Percentiles rank a stretch among this genome's conserved stretches.
phyloP scores from a whole-genome alignment of 371 early-diverging fungal species.

The Parasitella parasitica region DNA sequence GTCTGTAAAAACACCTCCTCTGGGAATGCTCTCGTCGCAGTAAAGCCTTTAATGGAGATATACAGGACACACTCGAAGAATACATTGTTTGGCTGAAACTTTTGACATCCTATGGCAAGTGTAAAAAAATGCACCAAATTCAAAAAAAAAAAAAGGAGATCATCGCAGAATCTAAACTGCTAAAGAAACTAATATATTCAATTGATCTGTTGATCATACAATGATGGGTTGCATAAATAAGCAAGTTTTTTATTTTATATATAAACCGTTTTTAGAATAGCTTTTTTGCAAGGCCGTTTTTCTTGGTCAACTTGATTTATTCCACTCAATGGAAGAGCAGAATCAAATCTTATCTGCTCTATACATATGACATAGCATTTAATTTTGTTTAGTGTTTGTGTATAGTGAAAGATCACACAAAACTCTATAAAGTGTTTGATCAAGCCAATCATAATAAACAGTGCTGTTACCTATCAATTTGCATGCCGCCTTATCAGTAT shows the following conservation, averaged over 20 bases:
- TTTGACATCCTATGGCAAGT: no score
- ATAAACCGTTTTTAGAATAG: neutral
- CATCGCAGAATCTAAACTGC: neutral
- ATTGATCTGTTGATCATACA: neutral
- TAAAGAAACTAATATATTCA: neutral
- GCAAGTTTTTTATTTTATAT: neutral
- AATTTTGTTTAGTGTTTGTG: neutral
- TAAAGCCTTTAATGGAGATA: no score
- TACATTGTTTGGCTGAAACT: no score
- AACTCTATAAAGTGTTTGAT: neutral
- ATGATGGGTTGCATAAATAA: neutral
- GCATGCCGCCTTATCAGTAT: slow-evolving; percentile 3
- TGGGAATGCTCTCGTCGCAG: no score
- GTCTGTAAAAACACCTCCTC: no score
- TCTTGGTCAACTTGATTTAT: neutral
- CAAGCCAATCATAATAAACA: neutral
- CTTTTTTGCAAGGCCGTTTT: neutral
- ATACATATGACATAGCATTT: neutral
- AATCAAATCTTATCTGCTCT: slow-evolving; percentile 1
- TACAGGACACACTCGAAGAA: no score
- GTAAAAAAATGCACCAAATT: no score
- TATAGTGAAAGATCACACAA: neutral
- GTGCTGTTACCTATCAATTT: slow-evolving; percentile 2
- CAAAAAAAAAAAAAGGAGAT: neutral
- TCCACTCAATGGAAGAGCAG: neutral